Base-by-base conservation (phyloP, 805 yeast species). In the Jamesozyma hellenica region DNA sequence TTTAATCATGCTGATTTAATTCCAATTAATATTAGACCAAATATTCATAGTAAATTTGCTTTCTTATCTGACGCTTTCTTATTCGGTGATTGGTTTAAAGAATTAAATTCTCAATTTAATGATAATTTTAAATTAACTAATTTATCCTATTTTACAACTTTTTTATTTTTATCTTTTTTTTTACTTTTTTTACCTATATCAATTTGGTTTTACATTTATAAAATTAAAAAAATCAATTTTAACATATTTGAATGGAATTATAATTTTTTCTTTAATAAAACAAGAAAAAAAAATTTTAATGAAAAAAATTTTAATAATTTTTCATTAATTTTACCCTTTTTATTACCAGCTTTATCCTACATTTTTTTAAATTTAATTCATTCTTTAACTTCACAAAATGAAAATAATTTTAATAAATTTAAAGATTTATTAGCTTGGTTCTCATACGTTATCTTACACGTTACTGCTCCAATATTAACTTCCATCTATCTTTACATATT, bases 401-500 rank as follows among this genome's bases (percentile, higher is more conserved):
- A 48, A 28, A 39, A 37, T n/a, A 55, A 68, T 15, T 61, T 71
- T 36, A 56, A 66, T 36, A 64, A 68, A 8, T 47, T 56, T 12
- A 69, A 71, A 46, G 84, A 79, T 55, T 45, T 77, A 9, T 43
- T 68, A 23, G 78, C 85, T 1, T 76, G 83, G 81, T 55, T 69
- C 33, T 72, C 75, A 28, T 78, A 79, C 51, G 83, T 79, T 11
- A 53, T 79, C 16, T 65, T 74, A 29, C 86, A 80, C 55, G 65
- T 79, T 30, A 64, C 73, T 19, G 74, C 70, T 4, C 84, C 86
- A 1, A 70, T 79, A 7, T 55, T 77, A 44, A 75, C 81, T 0
- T 74, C 79, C 1, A 66, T 75, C 15, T 80, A 79, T 63, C 61
- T 80, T 13, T 78, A 79, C 51, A 70, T 77, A 10, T 79, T 77